Conservation (phyloP, 2,329 filamentous ascomycete genomes). For the Colletotrichum acutatum region DNA sequence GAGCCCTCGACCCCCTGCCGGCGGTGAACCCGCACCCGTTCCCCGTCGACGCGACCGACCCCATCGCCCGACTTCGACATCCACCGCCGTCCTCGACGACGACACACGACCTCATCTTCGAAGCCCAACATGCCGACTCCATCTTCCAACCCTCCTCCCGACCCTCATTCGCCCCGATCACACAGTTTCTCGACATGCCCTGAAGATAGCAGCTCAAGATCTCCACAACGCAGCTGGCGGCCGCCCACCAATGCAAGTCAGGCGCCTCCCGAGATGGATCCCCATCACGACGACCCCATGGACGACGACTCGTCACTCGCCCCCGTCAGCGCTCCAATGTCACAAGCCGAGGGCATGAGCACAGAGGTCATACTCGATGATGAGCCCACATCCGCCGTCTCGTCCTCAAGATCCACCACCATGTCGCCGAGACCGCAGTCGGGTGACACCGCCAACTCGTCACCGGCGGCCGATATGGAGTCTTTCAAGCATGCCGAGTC, state of each 20-base stretch:
- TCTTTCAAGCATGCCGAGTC: slow-evolving; percentile 52
- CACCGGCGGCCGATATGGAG: slow-evolving; percentile 46
- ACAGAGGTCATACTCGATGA: slow-evolving; percentile 38
- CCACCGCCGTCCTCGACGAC: slow-evolving; percentile 23
- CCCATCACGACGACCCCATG: slow-evolving; percentile 40
- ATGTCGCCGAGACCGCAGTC: slow-evolving; percentile 56
- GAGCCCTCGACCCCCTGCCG: slow-evolving; percentile 30
- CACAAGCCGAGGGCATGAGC: slow-evolving; percentile 25
- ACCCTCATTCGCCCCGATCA: slow-evolving; percentile 49
- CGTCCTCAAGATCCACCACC: slow-evolving; percentile 54
- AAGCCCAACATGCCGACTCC: slow-evolving; percentile 56
- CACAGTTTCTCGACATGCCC: slow-evolving; percentile 56
- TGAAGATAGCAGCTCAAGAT: slow-evolving; percentile 47
- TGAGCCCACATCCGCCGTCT: slow-evolving; percentile 37
- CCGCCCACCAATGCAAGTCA: slow-evolving; percentile 22
- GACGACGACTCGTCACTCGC: slow-evolving; percentile 41
- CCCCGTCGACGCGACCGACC: slow-evolving; percentile 35
- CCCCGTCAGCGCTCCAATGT: slow-evolving; percentile 36
- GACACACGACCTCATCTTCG: slow-evolving; percentile 23
- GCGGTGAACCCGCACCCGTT: slow-evolving; percentile 34
- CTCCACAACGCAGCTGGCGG: slow-evolving; percentile 35
- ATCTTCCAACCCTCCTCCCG: slow-evolving; percentile 53
- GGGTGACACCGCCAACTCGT: slow-evolving; percentile 45
- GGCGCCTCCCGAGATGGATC: slow-evolving; percentile 39
- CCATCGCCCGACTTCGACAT: slow-evolving; percentile 34